A percentile compares a stretch with the other conserved stretches of the same genome.
Evolutionary conservation across 2,329 filamentous ascomycete genomes (phyloP).

Genomic region (Scedosporium minutisporum): DNA sequence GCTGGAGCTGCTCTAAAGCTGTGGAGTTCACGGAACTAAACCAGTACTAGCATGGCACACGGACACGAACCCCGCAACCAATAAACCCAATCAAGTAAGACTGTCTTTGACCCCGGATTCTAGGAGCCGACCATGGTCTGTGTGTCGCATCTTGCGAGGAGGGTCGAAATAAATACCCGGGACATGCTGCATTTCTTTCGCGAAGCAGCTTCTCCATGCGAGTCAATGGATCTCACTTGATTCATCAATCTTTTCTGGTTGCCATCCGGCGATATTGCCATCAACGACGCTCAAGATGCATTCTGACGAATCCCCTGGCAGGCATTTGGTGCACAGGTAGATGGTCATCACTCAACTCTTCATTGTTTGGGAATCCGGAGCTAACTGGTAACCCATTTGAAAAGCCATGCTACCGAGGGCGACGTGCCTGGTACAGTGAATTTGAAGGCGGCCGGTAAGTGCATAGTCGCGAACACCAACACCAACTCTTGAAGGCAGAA

Average conservation of each 20-base stretch:
- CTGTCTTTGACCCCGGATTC: neutral
- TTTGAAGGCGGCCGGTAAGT: constrained; percentile 25
- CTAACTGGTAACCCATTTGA: neutral
- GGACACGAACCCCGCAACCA: no score
- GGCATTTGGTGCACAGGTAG: constrained; percentile 2
- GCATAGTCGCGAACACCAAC: neutral
- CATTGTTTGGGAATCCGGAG: neutral
- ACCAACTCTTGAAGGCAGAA: neutral
- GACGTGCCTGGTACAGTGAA: constrained; percentile 48
- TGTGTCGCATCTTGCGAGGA: no score
- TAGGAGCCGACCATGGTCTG: neutral
- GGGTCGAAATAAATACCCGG: no score
- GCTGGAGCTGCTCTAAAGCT: no score
- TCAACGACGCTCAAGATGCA: neutral
- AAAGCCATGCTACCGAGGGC: constrained; percentile 45
- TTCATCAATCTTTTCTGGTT: neutral
- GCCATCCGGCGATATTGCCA: neutral
- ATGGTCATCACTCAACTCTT: neutral
- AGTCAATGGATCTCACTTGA: no score
- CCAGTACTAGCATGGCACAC: no score
- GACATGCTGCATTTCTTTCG: no score
- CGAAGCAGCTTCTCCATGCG: no score
- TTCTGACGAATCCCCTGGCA: neutral
- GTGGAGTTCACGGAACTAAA: no score
- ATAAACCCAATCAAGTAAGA: neutral